Base-by-base conservation (phyloP, 371 early-diverging fungal genomes). In the Choanephora cucurbitarum region DNA sequence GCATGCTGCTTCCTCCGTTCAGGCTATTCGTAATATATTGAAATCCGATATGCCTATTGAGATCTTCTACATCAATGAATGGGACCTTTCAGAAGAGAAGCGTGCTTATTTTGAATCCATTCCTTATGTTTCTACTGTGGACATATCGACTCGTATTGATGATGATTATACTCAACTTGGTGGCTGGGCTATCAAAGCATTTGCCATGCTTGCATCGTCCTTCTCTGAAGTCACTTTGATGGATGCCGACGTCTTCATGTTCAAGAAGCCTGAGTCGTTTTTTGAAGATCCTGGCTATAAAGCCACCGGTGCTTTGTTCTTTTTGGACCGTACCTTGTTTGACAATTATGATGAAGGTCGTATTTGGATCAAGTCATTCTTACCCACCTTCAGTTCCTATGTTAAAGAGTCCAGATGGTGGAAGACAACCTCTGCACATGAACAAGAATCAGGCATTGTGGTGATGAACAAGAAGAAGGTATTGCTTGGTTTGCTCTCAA, bases 201-300 rank as follows among this genome's bases (percentile, higher is more conserved):
- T 75, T 62, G 75, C 84, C 0, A 81, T 89, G 22, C 63, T 90
- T 50, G 85, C 84, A 5, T 87, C 88, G 10, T 68, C 69, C 8
- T 91, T 91, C 58, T 47, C 56, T 11, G 81, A 87, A 37, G 80
- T 82, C 22, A 82, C 90, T 43, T 67, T 91, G 53, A 72, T 90
- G 68, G 91, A 92, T 68, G 88, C 91, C 1, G 92, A 92, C 53
- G 86, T 75, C 5, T 76, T 85, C 34, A 85, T 88, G 65, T 70
- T 90, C 56, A 73, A 84, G 53, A 66, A 75, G 21, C 91, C 92
- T 0, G 80, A 72, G 4, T 57, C 54, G 0, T 51, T 88, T n/a
- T 86, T 86, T 63, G 68, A 75, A 8, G 80, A 81, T 55, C 59
- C 70, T 13, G 82, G 80, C 0, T 90, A 87, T 57, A 46, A 64